Base-by-base conservation (phyloP, 345 rosid genomes). In the Camelina sativa region DNA sequence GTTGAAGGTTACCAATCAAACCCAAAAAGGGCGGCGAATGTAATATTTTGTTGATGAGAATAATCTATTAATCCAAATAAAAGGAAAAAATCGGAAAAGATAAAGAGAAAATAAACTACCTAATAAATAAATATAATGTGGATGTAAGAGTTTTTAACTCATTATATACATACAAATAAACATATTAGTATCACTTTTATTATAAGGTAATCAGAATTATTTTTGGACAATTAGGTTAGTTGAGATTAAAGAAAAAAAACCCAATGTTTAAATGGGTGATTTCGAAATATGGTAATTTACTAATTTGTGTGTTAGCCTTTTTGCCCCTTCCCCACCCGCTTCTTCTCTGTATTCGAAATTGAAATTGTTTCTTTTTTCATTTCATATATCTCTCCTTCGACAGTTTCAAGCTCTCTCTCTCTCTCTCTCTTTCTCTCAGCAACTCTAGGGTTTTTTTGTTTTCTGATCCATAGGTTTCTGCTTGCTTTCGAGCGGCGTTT, bases 311-410 rank as follows among this genome's bases (percentile, higher is more conserved):
- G 37, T 51, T 48, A 16, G 43, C 13, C 13, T 46, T 32, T 16
- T 22, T 58, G 28, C 57, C 30, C 58, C 37, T 11, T 43, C 62
- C 63, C 62, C 83, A 87, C 93, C 91, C 92, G 96, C 96, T 86
- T 75, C 88, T 85, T 82, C 83, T 40, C 28, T 53, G 25, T 85
- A 85, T 86, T 88, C 92, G 86, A 88, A 90, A 55, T 40, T 43
- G 37, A 51, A 43, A 48, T 15, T 28, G 5, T 28, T 43, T n/a
- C 22, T 62, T 34, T 34, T 34, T 8, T 34, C 28, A 12, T 34
- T 7, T 34, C 35, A 16, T 60, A 67, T 9, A 22, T 54, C 76
- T 54, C 76, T 52, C 62, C 62, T 32, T 25, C 43, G 15, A 12
- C 28, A 62, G 43, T 72, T 15, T 11, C 19, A 40, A 51, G 19